Evolutionary conservation across 306 rosid species (phyloP).

Genomic region (Sophora flavescens): DNA sequence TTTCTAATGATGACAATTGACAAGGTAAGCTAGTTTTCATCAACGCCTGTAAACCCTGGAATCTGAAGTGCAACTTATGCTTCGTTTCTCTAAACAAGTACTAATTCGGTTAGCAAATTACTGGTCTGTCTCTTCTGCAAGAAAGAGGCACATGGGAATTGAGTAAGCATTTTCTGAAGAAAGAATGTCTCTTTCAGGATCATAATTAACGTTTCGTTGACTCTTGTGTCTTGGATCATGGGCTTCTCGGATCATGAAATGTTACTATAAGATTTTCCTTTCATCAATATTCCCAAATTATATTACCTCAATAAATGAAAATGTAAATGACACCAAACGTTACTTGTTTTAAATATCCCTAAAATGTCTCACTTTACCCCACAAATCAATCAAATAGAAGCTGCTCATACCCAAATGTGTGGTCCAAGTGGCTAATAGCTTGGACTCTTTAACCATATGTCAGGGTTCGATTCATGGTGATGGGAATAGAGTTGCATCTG

Average conservation of each 20-base stretch:
- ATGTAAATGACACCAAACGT: constrained; percentile 6
- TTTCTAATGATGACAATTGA: neutral
- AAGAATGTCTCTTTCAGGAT: constrained; percentile 66
- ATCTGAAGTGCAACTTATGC: neutral
- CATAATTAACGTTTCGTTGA: constrained; percentile 46
- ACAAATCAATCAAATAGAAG: too few species aligned
- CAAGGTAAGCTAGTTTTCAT: neutral
- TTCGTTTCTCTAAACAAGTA: neutral
- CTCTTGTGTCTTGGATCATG: constrained; percentile 84
- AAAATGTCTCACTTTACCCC: too few species aligned
- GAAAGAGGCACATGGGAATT: constrained; percentile 50
- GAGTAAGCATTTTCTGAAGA: constrained; percentile 45
- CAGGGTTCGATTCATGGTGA: too few species aligned
- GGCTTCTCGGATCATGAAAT: constrained; percentile 70
- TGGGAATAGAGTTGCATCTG: too few species aligned
- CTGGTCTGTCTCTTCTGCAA: constrained; percentile 21
- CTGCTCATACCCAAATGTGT: too few species aligned
- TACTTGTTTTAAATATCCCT: neutral
- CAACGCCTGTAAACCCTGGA: neutral
- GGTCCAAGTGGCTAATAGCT: too few species aligned
- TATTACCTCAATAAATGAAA: neutral
- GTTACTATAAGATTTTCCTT: constrained; percentile 45
- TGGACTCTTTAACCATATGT: too few species aligned
- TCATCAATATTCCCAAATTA: constrained; percentile 28
- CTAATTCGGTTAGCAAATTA: neutral